Percentiles rank a stretch among this genome's conserved stretches.
Conservation (phyloP, 805 yeast genomes). For the Starmerella scarabaei region DNA sequence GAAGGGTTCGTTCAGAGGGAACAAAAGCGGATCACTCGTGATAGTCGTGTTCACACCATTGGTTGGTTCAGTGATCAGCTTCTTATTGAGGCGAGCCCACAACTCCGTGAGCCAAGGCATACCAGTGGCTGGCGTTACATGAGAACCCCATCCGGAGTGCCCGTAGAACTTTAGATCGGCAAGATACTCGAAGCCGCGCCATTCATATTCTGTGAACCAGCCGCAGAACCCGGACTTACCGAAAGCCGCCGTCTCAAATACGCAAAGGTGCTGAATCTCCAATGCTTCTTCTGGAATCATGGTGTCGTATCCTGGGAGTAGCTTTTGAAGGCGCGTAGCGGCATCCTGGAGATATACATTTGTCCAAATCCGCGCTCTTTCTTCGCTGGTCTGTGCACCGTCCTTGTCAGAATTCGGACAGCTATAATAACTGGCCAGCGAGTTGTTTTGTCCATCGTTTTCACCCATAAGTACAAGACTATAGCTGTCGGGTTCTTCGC, state of each 20-base stretch:
- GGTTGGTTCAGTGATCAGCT: constrained; percentile 36
- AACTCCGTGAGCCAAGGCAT: constrained; percentile 39
- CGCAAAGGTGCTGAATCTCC: constrained; percentile 49
- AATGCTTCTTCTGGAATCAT: constrained; percentile 42
- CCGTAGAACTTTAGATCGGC: constrained; percentile 50
- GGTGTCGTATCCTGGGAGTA: constrained; percentile 40
- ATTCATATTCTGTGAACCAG: constrained; percentile 55
- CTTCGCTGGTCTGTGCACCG: constrained; percentile 22
- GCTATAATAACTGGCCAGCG: constrained; percentile 29
- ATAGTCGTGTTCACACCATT: constrained; percentile 38
- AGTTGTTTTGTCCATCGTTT: constrained; percentile 26
- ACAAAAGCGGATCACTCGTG: constrained; percentile 22
- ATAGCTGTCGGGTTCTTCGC: constrained; percentile 27
- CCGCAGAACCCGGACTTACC: constrained; percentile 58
- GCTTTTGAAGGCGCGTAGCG: constrained; percentile 41
- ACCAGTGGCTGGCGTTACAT: constrained; percentile 44
- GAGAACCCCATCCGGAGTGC: constrained; percentile 46
- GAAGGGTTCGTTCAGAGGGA: constrained; percentile 37
- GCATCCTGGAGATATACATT: constrained; percentile 39
- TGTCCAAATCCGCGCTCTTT: constrained; percentile 27
- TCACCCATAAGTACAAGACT: constrained; percentile 27
- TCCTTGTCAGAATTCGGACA: constrained; percentile 28
- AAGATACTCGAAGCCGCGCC: constrained; percentile 47
- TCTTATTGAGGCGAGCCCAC: constrained; percentile 34
- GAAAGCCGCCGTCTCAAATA: constrained; percentile 57